Evolutionary conservation across 305 asterid genomes (phyloP).

Genomic region (Solanum hybrid): DNA sequence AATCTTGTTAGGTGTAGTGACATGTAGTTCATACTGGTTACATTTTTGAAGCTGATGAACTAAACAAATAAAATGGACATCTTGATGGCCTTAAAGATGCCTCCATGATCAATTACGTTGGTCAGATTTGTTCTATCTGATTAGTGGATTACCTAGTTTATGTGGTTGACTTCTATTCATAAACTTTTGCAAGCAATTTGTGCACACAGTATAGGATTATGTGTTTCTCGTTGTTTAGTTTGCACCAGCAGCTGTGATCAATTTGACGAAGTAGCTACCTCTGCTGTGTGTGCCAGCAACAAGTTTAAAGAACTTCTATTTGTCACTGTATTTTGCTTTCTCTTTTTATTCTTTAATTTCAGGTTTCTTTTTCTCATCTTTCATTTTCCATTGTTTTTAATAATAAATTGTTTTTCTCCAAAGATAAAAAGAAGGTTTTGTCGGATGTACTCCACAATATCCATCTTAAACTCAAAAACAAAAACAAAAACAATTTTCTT

Average conservation of each 20-base stretch:
- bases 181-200: not conserved
- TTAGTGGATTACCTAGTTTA: not conserved
- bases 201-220: not conserved
- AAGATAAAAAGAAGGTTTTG: not conserved
- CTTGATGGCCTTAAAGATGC: not conserved
- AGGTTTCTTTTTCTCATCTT: not conserved
- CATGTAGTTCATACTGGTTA: not conserved
- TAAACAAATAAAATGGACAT: not conserved
- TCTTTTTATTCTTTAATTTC: not conserved
- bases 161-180: not conserved
- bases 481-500: not conserved
- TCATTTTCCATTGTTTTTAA: not conserved
- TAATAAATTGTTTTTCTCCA: not conserved
- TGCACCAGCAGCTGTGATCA: not conserved
- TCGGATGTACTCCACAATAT: not conserved
- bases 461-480: not conserved
- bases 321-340: not conserved
- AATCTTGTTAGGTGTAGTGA: not conserved
- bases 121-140: not conserved
- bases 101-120: not conserved
- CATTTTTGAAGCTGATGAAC: not conserved
- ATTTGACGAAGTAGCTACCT: not conserved
- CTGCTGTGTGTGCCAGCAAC: not conserved
- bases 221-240: not conserved
- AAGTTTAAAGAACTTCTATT: not conserved